Evolutionary conservation across 2,329 filamentous ascomycete species (phyloP), one percentile per base, ranked within the genome.

Genomic region (Paraphaeosphaeria minitans): DNA sequence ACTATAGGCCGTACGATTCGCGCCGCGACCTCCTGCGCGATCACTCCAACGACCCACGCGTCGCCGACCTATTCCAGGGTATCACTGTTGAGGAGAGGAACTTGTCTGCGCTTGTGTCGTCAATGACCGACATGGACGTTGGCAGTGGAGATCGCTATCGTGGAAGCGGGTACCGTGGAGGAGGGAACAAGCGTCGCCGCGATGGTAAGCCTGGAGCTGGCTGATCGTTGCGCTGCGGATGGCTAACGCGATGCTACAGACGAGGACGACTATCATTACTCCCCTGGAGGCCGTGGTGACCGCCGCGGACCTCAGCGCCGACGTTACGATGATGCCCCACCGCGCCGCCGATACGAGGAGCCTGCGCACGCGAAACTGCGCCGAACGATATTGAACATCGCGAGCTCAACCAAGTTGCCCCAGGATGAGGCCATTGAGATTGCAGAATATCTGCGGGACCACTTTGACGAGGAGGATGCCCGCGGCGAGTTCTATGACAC

Each of bases 381-480:
- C 22, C 66, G 74, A 45, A 61, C 71, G 54, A 61, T 77, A 4
- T 58, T 78, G 52, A 73, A 75, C 59, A 75, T 78, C 59, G 75
- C 74, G n/a, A 73, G 74, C 48, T 75, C 74, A 8, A 69, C 71
- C 37, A 72, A 74, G 56, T 60, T 75, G n/a, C 73, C 75, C 0
- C 67, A 76, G 48, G 71, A 75, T 37, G 75, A 78, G 42, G 73
- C 72, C 7, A 68, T 72, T 31, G 73, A 78, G 43, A 75, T 78
- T 49, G 74, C 75, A 8, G 90, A 89, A 69, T 85, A 89, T 50
- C 86, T 96, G 16, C 84, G 89, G 33, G 92, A 96, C 46, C 90
- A 96, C 77, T 90, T 65, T 49, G 74, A 90, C 73, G 93, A 96
- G n/a, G 87, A 89, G 66, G 89, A 93, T 66, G 80, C 96, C 55